phyloP scores from a whole-genome alignment of 2,329 filamentous ascomycete species.

The Colletotrichum eleusines region DNA sequence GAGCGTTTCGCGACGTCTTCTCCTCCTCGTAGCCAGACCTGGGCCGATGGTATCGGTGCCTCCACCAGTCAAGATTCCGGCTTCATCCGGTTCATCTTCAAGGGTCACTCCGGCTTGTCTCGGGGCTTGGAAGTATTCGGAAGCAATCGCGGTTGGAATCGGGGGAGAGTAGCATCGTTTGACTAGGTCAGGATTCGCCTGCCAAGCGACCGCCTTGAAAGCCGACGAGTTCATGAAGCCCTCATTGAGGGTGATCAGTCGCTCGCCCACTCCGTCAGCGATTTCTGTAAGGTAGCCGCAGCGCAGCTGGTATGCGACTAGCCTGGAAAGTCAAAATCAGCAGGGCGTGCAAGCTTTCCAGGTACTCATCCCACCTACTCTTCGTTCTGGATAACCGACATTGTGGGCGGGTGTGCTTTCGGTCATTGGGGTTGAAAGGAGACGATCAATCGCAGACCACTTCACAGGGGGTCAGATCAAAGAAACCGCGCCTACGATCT shows the following conservation, averaged over 20 bases:
- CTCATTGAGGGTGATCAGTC: slow-evolving; percentile 84
- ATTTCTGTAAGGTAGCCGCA: slow-evolving; percentile 84
- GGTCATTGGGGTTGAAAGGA: slow-evolving; percentile 31
- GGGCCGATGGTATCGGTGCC: slow-evolving; percentile 77
- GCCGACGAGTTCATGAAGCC: slow-evolving; percentile 82
- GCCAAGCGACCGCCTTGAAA: slow-evolving; percentile 87
- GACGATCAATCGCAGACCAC: slow-evolving; percentile 23
- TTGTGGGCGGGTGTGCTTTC: slow-evolving; percentile 43
- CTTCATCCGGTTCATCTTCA: slow-evolving; percentile 79
- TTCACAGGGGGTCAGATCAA: slow-evolving; percentile 24
- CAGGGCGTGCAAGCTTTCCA: neutral
- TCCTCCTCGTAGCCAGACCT: slow-evolving; percentile 74
- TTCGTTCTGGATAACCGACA: slow-evolving; percentile 60
- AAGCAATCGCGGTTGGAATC: slow-evolving; percentile 84
- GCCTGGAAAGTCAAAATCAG: slow-evolving; percentile 59
- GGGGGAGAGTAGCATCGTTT: slow-evolving; percentile 89
- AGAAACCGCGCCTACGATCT: slow-evolving; percentile 14
- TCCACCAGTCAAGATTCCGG: slow-evolving; percentile 77
- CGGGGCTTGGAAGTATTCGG: slow-evolving; percentile 84
- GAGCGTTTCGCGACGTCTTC: slow-evolving; percentile 77
- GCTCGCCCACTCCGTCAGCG: slow-evolving; percentile 86
- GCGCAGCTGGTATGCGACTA: slow-evolving; percentile 85
- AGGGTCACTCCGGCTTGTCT: slow-evolving; percentile 73
- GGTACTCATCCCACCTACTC: slow-evolving; percentile 50
- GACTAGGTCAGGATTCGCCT: slow-evolving; percentile 77